A percentile compares a stretch with the other conserved stretches of the same genome.
Evolutionary conservation across 495 filamentous ascomycete species (phyloP).

Genomic region (Aspergillus incahuasiensis): DNA sequence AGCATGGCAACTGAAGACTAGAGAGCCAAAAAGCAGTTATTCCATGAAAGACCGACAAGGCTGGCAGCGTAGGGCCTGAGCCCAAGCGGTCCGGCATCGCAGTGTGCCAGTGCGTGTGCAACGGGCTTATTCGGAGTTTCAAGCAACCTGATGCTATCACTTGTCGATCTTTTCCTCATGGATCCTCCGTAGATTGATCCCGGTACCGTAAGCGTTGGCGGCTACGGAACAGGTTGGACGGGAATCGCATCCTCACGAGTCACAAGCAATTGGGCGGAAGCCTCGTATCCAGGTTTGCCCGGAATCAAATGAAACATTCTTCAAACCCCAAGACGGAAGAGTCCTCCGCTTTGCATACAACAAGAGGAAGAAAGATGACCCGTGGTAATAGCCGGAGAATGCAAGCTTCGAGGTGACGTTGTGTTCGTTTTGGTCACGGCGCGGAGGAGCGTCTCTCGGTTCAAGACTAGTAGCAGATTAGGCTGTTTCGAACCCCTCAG

Average conservation of each 20-base stretch:
- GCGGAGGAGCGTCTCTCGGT: neutral
- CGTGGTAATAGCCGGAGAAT: neutral
- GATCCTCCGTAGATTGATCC: neutral
- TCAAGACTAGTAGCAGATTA: neutral
- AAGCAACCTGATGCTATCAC: neutral
- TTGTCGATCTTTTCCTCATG: slow-evolving; percentile 19
- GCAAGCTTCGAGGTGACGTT: neutral
- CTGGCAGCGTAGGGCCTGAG: too few species aligned
- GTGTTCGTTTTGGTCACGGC: neutral
- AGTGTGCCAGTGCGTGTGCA: neutral
- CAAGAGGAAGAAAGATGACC: neutral
- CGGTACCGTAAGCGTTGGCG: neutral
- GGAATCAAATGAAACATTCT: slow-evolving; percentile 1
- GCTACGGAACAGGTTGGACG: neutral
- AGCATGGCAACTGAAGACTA: too few species aligned
- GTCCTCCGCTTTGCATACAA: neutral
- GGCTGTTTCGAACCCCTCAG: too few species aligned
- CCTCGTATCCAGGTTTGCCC: slow-evolving; percentile 8
- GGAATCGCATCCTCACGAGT: neutral
- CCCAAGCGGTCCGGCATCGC: too few species aligned
- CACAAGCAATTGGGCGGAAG: neutral
- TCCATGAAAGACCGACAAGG: too few species aligned
- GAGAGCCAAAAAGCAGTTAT: too few species aligned
- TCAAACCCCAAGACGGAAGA: neutral
- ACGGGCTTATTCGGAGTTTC: neutral